A percentile compares a stretch with the other conserved stretches of the same genome.
Conservation (phyloP, 352 stramenopile genomes). For the Chrysophaeum taylorii region DNA sequence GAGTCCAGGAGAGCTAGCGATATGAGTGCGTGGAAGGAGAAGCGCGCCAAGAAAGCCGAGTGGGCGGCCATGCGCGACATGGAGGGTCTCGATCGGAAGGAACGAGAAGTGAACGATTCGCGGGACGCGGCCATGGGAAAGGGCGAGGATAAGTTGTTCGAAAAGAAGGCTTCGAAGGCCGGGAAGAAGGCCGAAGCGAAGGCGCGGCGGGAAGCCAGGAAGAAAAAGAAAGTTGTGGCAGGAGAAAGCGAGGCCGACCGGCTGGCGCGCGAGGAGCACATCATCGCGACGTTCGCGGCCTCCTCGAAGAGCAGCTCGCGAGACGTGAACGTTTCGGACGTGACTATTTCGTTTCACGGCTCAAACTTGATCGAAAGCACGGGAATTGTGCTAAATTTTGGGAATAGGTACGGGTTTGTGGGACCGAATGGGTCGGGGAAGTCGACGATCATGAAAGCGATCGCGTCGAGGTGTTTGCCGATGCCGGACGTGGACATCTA, state of each 20-base stretch:
- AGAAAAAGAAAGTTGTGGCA: constrained; percentile 25
- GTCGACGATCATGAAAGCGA: constrained; percentile 93
- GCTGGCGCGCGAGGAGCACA: constrained; percentile 75
- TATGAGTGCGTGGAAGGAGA: constrained; percentile 32
- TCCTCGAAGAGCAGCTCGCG: constrained; percentile 84
- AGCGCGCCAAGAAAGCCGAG: constrained; percentile 42
- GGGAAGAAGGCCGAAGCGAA: constrained; percentile 36
- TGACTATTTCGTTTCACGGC: constrained; percentile 89
- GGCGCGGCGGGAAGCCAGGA: constrained; percentile 29
- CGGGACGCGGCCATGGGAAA: constrained; percentile 53
- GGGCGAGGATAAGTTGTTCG: constrained; percentile 49
- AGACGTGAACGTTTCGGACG: constrained; percentile 93
- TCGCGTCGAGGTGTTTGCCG: constrained; percentile 82
- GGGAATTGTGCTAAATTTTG: constrained; percentile 88
- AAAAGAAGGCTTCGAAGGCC: constrained; percentile 55
- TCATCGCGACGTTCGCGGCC: constrained; percentile 89
- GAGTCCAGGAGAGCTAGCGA: no score
- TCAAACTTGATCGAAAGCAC: constrained; percentile 87
- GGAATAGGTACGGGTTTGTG: constrained; percentile 69
- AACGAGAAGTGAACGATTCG: constrained; percentile 30
- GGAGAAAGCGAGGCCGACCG: constrained; percentile 43
- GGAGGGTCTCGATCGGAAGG: constrained; percentile 18
- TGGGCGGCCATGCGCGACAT: constrained; percentile 36
- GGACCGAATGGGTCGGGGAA: constrained; percentile 87
- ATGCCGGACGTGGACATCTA: constrained; percentile 92